Evolutionary conservation across 192 early-diverging fungal species (phyloP).

Genomic region (Chytriomyces sp.): DNA sequence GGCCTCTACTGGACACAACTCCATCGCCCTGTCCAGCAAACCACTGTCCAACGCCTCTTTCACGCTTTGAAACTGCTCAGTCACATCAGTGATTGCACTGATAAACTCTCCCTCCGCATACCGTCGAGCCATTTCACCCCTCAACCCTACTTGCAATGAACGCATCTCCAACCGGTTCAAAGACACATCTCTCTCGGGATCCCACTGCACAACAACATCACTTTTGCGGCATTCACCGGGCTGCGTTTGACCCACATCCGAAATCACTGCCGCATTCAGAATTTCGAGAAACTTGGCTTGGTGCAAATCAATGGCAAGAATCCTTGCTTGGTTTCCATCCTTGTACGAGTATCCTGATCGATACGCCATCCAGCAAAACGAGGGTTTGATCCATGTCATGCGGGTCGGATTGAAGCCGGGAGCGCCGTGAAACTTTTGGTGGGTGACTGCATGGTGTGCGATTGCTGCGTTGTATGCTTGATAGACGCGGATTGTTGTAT

Average conservation of each 20-base stretch:
- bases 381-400: conserved; percentile 38
- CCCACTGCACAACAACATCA: conserved; percentile 35
- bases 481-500: conserved; percentile 29
- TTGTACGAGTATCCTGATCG: conserved; percentile 20
- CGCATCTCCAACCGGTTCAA: conserved; percentile 14
- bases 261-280: neutral
- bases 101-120: conserved; percentile 29
- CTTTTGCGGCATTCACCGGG: conserved; percentile 1
- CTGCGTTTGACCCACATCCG: neutral
- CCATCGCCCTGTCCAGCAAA: neutral
- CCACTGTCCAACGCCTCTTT: conserved; percentile 1
- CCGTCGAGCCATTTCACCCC: conserved; percentile 5
- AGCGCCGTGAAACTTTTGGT: conserved; percentile 5
- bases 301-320: conserved; percentile 29
- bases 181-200: conserved; percentile 33
- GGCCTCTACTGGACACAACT: neutral
- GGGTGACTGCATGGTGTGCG: conserved; percentile 3
- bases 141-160: conserved; percentile 24
- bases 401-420: conserved; percentile 12
- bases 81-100: conserved; percentile 23
- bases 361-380: conserved; percentile 38
- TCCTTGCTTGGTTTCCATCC: conserved; percentile 21
- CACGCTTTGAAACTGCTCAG: neutral
- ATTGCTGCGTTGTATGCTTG: conserved; percentile 28
- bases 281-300: neutral